Percentiles rank a stretch among this genome's conserved stretches.
Conservation (phyloP, 164 flowering plant genomes). For the Houttuynia cordata region DNA sequence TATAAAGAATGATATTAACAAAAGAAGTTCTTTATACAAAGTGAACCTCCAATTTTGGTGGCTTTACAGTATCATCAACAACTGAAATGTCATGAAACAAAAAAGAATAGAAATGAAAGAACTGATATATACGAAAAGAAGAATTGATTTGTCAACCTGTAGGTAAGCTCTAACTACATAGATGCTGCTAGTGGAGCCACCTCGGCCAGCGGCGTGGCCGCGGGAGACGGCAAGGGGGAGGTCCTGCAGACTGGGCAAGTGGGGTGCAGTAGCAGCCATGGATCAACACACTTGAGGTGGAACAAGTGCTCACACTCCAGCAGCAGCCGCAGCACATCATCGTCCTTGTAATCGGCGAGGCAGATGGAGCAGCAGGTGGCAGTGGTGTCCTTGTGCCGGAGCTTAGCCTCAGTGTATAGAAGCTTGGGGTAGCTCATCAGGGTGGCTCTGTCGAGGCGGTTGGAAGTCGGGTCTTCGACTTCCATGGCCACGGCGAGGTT, state of each 20-base stretch:
- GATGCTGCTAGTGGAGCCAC: conserved; percentile 44
- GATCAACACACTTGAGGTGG: conserved; percentile 61
- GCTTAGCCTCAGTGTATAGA: conserved; percentile 43
- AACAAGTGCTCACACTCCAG: conserved; percentile 75
- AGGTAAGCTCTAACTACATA: too few relatives aligned
- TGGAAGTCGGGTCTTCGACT: too few relatives aligned
- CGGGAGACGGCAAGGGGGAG: conserved; percentile 56
- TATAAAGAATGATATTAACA: too few relatives aligned
- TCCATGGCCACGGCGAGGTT: too few relatives aligned
- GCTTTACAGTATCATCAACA: too few relatives aligned
- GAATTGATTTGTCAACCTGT: too few relatives aligned
- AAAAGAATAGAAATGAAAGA: too few relatives aligned
- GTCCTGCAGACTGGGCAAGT: conserved; percentile 79
- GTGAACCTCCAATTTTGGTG: too few relatives aligned
- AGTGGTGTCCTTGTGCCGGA: conserved; percentile 21
- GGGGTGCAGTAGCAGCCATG: conserved; percentile 64
- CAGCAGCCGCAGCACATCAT: conserved; percentile 45
- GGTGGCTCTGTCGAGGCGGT: too few relatives aligned
- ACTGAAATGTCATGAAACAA: too few relatives aligned
- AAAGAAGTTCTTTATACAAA: too few relatives aligned
- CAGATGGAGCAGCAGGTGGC: conserved; percentile 6
- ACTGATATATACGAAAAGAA: too few relatives aligned
- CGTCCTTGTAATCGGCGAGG: background rate
- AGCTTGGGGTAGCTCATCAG: conserved; percentile 7
- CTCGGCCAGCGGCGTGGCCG: conserved; percentile 64